Conservation (phyloP, 345 rosid genomes). For the Ceriops zippeliana region DNA sequence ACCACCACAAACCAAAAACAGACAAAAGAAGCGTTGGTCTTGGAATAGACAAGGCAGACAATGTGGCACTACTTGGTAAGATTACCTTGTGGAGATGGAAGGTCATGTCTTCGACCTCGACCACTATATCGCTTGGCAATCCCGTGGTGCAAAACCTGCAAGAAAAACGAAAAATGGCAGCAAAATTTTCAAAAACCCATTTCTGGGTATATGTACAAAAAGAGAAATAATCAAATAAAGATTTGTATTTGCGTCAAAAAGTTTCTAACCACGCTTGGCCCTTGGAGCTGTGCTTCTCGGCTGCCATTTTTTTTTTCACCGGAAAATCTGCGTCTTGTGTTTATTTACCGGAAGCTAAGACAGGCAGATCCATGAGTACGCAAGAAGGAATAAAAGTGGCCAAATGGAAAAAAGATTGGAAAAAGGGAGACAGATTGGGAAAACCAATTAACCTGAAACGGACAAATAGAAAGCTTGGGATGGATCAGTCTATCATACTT, state of each 20-base stretch:
- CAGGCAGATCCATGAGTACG: slow-evolving; percentile 19
- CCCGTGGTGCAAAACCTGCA: slow-evolving; percentile 92
- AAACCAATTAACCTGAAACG: slow-evolving; percentile 43
- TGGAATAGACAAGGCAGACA: not conserved
- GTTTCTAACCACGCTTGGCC: slow-evolving; percentile 84
- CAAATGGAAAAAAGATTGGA: not conserved
- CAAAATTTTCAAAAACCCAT: not conserved
- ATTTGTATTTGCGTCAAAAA: not conserved
- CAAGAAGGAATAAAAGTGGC: too few relatives aligned
- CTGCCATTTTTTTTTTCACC: slow-evolving; percentile 41
- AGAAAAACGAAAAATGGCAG: not conserved
- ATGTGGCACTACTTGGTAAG: not conserved
- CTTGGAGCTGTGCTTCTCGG: slow-evolving; percentile 60
- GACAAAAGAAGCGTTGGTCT: not conserved
- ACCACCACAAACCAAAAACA: slow-evolving; percentile 2
- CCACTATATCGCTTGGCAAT: slow-evolving; percentile 79
- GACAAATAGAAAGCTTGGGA: slow-evolving; percentile 36
- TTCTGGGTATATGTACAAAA: too few relatives aligned
- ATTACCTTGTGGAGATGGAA: slow-evolving; percentile 93
- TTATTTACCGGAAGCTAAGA: slow-evolving; percentile 9
- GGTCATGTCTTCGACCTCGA: slow-evolving; percentile 82
- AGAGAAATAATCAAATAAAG: not conserved
- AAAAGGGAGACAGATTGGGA: slow-evolving; percentile 28
- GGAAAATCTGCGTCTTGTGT: not conserved
- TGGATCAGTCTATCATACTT: slow-evolving; percentile 30